These are phyloP conservation scores for Ophiostoma quercus DNA, from an alignment of 2,329 filamentous ascomycete genomes.

Conservation along the genomic window DNA sequence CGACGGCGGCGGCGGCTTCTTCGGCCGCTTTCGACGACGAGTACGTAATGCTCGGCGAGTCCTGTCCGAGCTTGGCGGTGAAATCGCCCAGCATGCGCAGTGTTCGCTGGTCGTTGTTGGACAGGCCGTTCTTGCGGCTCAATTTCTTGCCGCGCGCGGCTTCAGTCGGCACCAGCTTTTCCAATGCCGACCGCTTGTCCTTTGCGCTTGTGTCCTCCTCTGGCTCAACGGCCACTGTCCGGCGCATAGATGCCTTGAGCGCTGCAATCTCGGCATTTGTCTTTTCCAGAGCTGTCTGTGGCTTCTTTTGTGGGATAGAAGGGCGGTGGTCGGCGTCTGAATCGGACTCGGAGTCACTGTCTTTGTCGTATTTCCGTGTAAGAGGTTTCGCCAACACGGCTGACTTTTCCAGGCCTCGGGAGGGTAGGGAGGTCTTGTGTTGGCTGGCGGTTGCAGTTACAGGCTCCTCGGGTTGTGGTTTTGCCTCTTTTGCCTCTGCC, in stretches of 20 bases:
- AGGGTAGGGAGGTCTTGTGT: slow-evolving; percentile 16
- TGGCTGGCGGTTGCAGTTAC: neutral
- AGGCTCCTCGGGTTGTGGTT: neutral
- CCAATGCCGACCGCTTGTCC: slow-evolving; percentile 58
- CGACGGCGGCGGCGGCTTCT: slow-evolving; percentile 21
- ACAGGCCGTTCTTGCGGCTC: slow-evolving; percentile 48
- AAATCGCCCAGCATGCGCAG: slow-evolving; percentile 74
- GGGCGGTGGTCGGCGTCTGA: slow-evolving; percentile 31
- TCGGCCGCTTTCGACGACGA: slow-evolving; percentile 21
- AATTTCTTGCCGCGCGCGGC: slow-evolving; percentile 65
- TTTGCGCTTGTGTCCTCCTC: slow-evolving; percentile 44
- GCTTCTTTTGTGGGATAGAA: slow-evolving; percentile 30
- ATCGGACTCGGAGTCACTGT: slow-evolving; percentile 33
- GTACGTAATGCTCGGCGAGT: slow-evolving; percentile 28
- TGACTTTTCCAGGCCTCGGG: neutral
- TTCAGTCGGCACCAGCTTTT: slow-evolving; percentile 68
- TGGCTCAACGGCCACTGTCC: slow-evolving; percentile 50
- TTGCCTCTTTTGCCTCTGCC: slow-evolving; percentile 16
- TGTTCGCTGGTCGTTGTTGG: slow-evolving; percentile 57
- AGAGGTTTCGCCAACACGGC: neutral
- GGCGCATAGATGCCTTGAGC: slow-evolving; percentile 75
- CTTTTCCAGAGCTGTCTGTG: slow-evolving; percentile 54
- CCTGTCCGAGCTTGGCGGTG: slow-evolving; percentile 65
- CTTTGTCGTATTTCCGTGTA: slow-evolving; percentile 24
- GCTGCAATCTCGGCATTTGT: slow-evolving; percentile 78